phyloP scores from a whole-genome alignment of 805 yeast species.

The Candida gorgasii region DNA sequence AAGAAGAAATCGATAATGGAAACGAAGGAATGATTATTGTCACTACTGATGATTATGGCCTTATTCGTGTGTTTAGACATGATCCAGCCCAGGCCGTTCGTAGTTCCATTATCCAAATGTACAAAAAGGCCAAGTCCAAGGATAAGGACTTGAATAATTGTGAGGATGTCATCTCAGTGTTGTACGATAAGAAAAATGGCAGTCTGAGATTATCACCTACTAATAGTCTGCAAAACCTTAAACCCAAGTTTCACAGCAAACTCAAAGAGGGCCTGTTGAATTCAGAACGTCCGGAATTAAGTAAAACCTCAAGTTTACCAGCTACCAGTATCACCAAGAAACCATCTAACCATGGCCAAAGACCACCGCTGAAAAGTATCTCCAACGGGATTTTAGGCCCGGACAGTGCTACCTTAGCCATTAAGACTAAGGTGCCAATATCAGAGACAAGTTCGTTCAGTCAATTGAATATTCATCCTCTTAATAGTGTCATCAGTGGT shows the following conservation, averaged over 20 bases:
- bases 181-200: background rate
- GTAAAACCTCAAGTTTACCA: constrained; percentile 2
- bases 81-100: constrained; percentile 60
- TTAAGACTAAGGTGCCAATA: constrained; percentile 3
- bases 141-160: constrained; percentile 1
- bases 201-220: constrained; percentile 6
- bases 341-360: background rate
- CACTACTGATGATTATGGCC: constrained; percentile 73
- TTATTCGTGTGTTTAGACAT: constrained; percentile 75
- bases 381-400: constrained; percentile 14
- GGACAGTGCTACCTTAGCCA: constrained; percentile 11
- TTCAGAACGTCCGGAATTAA: background rate
- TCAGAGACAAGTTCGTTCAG: background rate
- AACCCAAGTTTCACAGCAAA: constrained; percentile 2
- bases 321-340: background rate
- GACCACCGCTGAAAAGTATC: constrained; percentile 15
- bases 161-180: background rate
- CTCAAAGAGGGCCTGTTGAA: constrained; percentile 7
- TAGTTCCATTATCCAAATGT: constrained; percentile 21
- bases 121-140: constrained; percentile 15
- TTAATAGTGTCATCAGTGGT: constrained; percentile 7
- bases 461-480: background rate
- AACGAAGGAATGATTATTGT: constrained; percentile 56
- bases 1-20: constrained; percentile 12
- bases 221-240: constrained; percentile 1